Evolutionary conservation across 1,139 yeast genomes (phyloP).

Genomic region (Wickerhamomyces sp.): DNA sequence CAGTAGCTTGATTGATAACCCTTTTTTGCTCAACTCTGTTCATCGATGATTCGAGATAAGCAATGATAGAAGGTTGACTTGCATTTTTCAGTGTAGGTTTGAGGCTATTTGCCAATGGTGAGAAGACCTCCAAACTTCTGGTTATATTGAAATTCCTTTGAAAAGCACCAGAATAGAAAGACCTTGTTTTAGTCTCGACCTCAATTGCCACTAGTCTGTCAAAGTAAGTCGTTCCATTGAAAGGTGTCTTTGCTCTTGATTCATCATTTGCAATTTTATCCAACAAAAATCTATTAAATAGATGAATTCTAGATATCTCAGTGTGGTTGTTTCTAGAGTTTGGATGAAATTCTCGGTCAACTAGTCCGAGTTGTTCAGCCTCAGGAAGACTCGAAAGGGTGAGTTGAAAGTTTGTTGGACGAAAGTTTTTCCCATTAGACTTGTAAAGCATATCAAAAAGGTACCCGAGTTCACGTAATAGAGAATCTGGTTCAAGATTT

Average conservation of each 20-base stretch:
- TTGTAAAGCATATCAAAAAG: constrained; percentile 87
- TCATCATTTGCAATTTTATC: constrained; percentile 48
- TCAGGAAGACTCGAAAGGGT: constrained; percentile 40
- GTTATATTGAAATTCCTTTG: constrained; percentile 31
- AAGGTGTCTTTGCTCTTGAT: constrained; percentile 24
- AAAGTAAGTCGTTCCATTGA: constrained; percentile 18
- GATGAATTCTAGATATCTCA: constrained; percentile 31
- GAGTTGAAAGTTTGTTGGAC: constrained; percentile 67
- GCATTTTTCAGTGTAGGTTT: constrained; percentile 22
- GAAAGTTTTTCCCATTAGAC: constrained; percentile 65
- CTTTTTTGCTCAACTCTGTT: constrained; percentile 43
- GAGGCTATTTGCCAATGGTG: constrained; percentile 25
- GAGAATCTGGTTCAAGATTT: constrained; percentile 43
- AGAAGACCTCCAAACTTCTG: constrained; percentile 35
- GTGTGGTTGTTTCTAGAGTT: constrained; percentile 28
- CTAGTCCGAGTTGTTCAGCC: constrained; percentile 45
- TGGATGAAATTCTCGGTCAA: constrained; percentile 40
- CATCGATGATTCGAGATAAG: constrained; percentile 57
- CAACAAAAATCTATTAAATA: constrained; percentile 57
- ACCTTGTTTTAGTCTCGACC: constrained; percentile 38
- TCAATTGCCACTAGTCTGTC: constrained; percentile 38
- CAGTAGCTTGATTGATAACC: constrained; percentile 48
- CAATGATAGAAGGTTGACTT: constrained; percentile 34
- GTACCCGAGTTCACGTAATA: constrained; percentile 81
- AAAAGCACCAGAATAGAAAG: constrained; percentile 33